Percentiles rank a stretch among this genome's conserved stretches.
Conservation (phyloP, 2,329 filamentous ascomycete genomes). For the Trichoderma harzianum region DNA sequence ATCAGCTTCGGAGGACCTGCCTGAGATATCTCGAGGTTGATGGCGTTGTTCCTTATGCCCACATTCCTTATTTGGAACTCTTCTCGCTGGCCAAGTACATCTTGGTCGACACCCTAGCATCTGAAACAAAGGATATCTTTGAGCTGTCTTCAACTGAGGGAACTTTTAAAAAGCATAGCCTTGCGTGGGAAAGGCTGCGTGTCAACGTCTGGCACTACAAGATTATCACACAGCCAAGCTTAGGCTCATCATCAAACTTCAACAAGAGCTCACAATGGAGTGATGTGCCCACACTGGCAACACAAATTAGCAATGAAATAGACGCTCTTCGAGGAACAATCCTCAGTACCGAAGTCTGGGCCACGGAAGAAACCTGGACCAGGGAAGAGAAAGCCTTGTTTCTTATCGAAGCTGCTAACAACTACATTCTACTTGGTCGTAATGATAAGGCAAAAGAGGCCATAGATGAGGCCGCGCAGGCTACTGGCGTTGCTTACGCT, state of each 20-base stretch:
- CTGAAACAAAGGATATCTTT: constrained; percentile 26
- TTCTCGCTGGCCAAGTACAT: constrained; percentile 67
- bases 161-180: constrained; percentile 46
- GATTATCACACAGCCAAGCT: constrained; percentile 54
- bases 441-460: constrained; percentile 72
- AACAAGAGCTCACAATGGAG: constrained; percentile 57
- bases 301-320: constrained; percentile 44
- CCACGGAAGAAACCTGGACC: constrained; percentile 37
- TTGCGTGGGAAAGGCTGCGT: constrained; percentile 64
- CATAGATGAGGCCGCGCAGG: constrained; percentile 62
- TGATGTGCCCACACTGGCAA: constrained; percentile 55
- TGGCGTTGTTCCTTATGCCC: constrained; percentile 79
- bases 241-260: constrained; percentile 53
- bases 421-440: constrained; percentile 79
- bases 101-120: constrained; percentile 33
- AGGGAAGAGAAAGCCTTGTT: constrained; percentile 62
- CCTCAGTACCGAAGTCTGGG: constrained; percentile 37
- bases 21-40: constrained; percentile 72
- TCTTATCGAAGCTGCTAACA: constrained; percentile 75
- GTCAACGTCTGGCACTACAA: constrained; percentile 68
- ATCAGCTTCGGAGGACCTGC: constrained; percentile 52
- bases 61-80: constrained; percentile 80
- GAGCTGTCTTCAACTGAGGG: constrained; percentile 26
- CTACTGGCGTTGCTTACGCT: constrained; percentile 73
- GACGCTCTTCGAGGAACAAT: constrained; percentile 40